Conservation (phyloP, 345 rosid genomes). For the Theobroma cacao region DNA sequence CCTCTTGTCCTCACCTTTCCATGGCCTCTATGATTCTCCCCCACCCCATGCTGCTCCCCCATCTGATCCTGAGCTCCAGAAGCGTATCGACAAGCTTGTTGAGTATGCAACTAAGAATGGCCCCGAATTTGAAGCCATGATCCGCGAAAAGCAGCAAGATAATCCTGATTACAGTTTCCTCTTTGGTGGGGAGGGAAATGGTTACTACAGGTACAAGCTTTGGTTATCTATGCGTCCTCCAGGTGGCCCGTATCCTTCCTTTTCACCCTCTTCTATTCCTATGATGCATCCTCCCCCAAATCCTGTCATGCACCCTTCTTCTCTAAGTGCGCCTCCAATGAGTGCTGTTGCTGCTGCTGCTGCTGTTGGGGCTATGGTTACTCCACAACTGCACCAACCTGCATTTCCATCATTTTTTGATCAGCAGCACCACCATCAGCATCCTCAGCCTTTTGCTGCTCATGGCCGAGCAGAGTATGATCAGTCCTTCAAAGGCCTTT, state of each 20-base stretch:
- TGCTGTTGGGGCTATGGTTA: conserved; percentile 46
- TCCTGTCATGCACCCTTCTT: conserved; percentile 57
- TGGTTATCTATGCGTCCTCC: conserved; percentile 68
- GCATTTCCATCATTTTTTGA: conserved; percentile 81
- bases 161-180: conserved; percentile 89
- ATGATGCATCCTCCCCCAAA: conserved; percentile 65
- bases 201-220: conserved; percentile 79
- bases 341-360: conserved; percentile 22
- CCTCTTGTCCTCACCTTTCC: conserved; percentile 64
- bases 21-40: conserved; percentile 62
- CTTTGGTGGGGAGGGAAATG: conserved; percentile 93
- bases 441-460: conserved; percentile 50
- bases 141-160: conserved; percentile 91
- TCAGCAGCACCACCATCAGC: conserved; percentile 72
- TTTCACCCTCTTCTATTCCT: conserved; percentile 42
- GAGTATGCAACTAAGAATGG: conserved; percentile 92
- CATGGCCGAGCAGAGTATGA: conserved; percentile 80
- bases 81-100: conserved; percentile 93
- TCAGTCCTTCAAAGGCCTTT: conserved; percentile 66
- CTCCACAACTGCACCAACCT: conserved; percentile 74
- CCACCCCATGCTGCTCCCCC: conserved; percentile 79
- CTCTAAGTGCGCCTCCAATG: conserved; percentile 34
- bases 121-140: conserved; percentile 95
- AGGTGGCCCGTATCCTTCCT: conserved; percentile 62
- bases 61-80: conserved; percentile 90